Percentiles rank a stretch among this genome's conserved stretches.
Evolutionary conservation across 2,329 filamentous ascomycete genomes (phyloP).

Genomic region (Lithohypha guttulata): DNA sequence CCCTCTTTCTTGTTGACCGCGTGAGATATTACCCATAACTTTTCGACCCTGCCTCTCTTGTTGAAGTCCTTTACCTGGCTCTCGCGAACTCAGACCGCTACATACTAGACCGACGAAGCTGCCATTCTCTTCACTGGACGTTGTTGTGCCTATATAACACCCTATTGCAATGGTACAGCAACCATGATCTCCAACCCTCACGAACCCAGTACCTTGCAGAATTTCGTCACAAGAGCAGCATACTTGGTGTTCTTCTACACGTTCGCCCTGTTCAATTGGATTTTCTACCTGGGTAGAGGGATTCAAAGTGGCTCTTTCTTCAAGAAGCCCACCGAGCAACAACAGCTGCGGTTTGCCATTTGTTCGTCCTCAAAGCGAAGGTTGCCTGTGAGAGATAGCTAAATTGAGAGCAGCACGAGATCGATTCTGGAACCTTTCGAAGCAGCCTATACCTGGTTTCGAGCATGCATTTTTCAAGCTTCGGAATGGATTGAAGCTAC

Average conservation of each 20-base stretch:
- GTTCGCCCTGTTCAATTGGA: conserved; percentile 28
- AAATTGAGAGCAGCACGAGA: conserved; percentile 34
- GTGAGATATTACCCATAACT: too few species aligned
- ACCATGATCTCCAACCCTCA: too few species aligned
- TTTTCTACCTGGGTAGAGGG: conserved; percentile 25
- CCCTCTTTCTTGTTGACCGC: too few species aligned
- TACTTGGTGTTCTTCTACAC: conserved; percentile 12
- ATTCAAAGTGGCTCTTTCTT: conserved; percentile 30
- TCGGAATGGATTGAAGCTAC: conserved; percentile 40
- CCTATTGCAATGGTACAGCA: too few species aligned
- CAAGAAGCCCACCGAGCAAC: conserved; percentile 28
- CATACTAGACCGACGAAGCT: too few species aligned
- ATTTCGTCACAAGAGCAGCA: too few species aligned
- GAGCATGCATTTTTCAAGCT: conserved; percentile 44
- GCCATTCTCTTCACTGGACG: too few species aligned
- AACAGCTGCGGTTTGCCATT: conserved; percentile 31
- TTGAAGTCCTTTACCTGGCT: too few species aligned
- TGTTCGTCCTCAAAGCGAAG: conserved; percentile 24
- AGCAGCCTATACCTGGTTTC: conserved; percentile 28
- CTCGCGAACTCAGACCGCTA: too few species aligned
- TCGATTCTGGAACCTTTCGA: conserved; percentile 44
- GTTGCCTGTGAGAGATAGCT: conserved; percentile 3
- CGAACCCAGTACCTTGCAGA: too few species aligned
- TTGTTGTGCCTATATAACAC: too few species aligned
- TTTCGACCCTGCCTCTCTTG: too few species aligned